phyloP scores from a whole-genome alignment of 2,329 filamentous ascomycete genomes.

The Monilinia vaccinii-corymbosi region DNA sequence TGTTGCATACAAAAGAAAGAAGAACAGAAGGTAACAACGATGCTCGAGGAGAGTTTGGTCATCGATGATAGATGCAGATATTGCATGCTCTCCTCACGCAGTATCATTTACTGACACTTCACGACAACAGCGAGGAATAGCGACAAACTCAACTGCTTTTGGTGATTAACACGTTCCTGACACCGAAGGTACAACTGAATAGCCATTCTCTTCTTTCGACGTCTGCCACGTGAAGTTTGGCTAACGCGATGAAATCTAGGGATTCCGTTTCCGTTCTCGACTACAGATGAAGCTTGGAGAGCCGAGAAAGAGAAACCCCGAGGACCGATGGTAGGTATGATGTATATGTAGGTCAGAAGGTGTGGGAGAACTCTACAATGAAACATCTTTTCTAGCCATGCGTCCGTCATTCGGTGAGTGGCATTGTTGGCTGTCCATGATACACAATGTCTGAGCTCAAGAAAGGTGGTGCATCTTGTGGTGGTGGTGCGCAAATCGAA shows the following conservation, averaged over 20 bases:
- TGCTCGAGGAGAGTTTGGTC: not conserved
- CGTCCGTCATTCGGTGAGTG: no score
- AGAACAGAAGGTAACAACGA: not conserved
- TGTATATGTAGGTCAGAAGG: no score
- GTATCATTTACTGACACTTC: not conserved
- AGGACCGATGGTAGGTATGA: not conserved
- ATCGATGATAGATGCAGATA: not conserved
- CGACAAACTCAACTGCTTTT: not conserved
- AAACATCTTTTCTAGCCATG: no score
- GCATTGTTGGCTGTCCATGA: not conserved
- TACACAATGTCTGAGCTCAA: not conserved
- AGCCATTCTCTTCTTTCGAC: not conserved
- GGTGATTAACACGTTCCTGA: not conserved
- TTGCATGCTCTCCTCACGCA: not conserved
- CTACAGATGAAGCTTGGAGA: not conserved
- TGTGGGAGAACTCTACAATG: no score
- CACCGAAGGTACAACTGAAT: not conserved
- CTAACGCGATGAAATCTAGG: not conserved
- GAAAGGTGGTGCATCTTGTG: no score
- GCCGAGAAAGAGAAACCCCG: no score
- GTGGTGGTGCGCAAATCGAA: no score
- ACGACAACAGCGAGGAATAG: not conserved
- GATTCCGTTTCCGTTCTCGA: not conserved
- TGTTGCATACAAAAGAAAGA: not conserved
- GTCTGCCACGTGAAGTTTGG: not conserved